Conservation (phyloP, 1,284 basidiomycete genomes). For the Puccinia coronata region DNA sequence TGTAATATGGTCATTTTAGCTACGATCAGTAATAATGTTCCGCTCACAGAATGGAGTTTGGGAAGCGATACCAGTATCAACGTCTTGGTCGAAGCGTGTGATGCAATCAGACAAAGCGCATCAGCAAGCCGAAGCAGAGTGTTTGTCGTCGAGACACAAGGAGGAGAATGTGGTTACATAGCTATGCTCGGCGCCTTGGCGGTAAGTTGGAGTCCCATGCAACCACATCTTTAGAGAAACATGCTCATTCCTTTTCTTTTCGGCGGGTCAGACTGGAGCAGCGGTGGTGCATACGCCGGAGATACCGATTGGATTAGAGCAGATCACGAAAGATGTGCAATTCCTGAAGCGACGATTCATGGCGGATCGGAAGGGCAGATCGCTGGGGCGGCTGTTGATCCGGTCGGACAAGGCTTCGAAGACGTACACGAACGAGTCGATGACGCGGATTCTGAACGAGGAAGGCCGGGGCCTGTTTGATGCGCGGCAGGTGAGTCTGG, state of each 20-base stretch:
- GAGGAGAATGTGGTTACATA: slow-evolving; percentile 92
- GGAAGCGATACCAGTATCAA: slow-evolving; percentile 95
- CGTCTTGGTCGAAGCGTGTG: slow-evolving; percentile 94
- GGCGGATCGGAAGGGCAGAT: slow-evolving; percentile 83
- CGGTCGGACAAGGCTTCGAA: slow-evolving; percentile 80
- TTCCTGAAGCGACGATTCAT: slow-evolving; percentile 84
- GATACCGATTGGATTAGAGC: slow-evolving; percentile 77
- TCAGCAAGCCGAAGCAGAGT: slow-evolving; percentile 91
- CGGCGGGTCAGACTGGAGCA: slow-evolving; percentile 74
- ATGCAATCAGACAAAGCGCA: slow-evolving; percentile 96
- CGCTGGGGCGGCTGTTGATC: slow-evolving; percentile 88
- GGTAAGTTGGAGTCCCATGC: slow-evolving; percentile 64
- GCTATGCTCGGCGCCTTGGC: slow-evolving; percentile 93
- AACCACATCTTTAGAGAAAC: not conserved
- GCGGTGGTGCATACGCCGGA: slow-evolving; percentile 93
- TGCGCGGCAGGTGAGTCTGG: slow-evolving; percentile 85
- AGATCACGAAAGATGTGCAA: slow-evolving; percentile 79
- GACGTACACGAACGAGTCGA: slow-evolving; percentile 87
- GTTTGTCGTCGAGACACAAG: slow-evolving; percentile 97
- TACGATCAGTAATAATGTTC: slow-evolving; percentile 97
- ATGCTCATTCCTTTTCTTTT: slow-evolving; percentile 3
- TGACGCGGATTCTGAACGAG: slow-evolving; percentile 91
- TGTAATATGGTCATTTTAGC: slow-evolving; percentile 61
- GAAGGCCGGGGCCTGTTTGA: slow-evolving; percentile 91
- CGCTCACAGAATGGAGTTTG: slow-evolving; percentile 90